A percentile compares a stretch with the other conserved stretches of the same genome.
Evolutionary conservation across 78 protist species (phyloP).

Genomic region (Ministeria vibrans): DNA sequence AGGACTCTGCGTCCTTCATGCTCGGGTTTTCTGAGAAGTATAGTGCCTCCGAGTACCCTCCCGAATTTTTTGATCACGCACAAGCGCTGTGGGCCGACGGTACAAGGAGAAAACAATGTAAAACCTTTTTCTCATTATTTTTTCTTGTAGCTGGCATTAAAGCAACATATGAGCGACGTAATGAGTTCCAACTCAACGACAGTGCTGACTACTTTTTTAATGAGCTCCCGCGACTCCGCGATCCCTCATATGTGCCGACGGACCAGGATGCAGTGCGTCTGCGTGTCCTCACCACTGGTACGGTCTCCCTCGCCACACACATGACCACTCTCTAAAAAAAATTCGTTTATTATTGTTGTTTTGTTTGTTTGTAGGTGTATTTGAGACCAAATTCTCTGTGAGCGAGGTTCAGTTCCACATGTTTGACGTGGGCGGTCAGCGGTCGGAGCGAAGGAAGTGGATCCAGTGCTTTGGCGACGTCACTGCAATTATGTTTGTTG

Average conservation of each 20-base stretch:
- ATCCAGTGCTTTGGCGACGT: conserved; percentile 58
- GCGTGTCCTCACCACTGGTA: conserved; percentile 38
- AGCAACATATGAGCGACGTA: neutral
- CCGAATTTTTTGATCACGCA: neutral
- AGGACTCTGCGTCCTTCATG: neutral
- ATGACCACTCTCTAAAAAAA: neutral
- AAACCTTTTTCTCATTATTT: no score
- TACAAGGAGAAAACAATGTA: no score
- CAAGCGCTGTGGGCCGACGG: neutral
- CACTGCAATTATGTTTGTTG: conserved; percentile 46
- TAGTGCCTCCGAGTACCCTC: neutral
- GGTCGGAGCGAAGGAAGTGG: conserved; percentile 74
- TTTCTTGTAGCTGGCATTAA: no score
- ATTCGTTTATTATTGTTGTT: neutral
- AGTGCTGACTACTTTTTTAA: conserved; percentile 15
- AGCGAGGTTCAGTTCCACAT: conserved; percentile 8
- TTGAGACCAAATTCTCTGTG: neutral
- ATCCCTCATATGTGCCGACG: conserved; percentile 15
- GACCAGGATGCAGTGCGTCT: conserved; percentile 22
- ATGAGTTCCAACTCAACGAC: conserved; percentile 28
- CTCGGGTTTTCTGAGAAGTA: neutral
- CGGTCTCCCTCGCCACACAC: neutral
- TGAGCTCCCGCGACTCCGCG: neutral
- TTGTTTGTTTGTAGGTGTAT: neutral
- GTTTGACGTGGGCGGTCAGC: conserved; percentile 80